A percentile compares a stretch with the other conserved stretches of the same genome.
These are phyloP conservation scores for Colletotrichum acutatum DNA, from an alignment of 2,329 filamentous ascomycete genomes.

Conservation along the genomic window DNA sequence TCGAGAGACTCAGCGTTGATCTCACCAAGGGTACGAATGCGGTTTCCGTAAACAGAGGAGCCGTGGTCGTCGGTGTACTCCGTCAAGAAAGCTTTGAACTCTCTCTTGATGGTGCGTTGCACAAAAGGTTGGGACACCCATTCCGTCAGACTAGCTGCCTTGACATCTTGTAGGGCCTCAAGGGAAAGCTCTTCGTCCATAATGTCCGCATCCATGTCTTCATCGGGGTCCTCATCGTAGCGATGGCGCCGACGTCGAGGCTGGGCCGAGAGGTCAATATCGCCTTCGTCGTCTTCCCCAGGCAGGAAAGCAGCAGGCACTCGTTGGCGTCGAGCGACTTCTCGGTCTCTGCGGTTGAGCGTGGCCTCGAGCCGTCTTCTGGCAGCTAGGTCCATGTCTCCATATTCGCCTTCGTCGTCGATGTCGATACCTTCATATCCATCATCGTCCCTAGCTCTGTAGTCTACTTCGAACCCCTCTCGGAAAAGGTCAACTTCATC, in stretches of 20 bases:
- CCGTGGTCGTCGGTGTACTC: constrained; percentile 93
- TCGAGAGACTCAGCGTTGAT: constrained; percentile 96
- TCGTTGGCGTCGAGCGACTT: constrained; percentile 73
- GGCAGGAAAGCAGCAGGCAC: constrained; percentile 80
- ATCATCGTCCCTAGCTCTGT: constrained; percentile 74
- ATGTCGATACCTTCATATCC: constrained; percentile 77
- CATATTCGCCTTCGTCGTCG: constrained; percentile 82
- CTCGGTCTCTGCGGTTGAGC: constrained; percentile 78
- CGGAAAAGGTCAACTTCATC: constrained; percentile 84
- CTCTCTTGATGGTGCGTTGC: constrained; percentile 90
- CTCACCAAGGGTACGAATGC: constrained; percentile 95
- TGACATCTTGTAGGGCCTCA: constrained; percentile 91
- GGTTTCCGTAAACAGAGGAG: constrained; percentile 92
- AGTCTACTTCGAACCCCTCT: constrained; percentile 78
- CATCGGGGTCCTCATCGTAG: constrained; percentile 95
- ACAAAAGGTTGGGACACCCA: constrained; percentile 94
- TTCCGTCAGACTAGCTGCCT: constrained; percentile 91
- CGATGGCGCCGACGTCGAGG: constrained; percentile 86
- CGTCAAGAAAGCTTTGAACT: constrained; percentile 97
- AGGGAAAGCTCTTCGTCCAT: constrained; percentile 96
- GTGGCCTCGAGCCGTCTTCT: constrained; percentile 78
- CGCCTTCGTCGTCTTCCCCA: constrained; percentile 85
- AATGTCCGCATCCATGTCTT: constrained; percentile 91
- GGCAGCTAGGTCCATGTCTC: constrained; percentile 72
- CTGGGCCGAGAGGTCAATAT: constrained; percentile 86